phyloP scores from a whole-genome alignment of 2,329 filamentous ascomycete species.

The Exophiala bonariae region DNA sequence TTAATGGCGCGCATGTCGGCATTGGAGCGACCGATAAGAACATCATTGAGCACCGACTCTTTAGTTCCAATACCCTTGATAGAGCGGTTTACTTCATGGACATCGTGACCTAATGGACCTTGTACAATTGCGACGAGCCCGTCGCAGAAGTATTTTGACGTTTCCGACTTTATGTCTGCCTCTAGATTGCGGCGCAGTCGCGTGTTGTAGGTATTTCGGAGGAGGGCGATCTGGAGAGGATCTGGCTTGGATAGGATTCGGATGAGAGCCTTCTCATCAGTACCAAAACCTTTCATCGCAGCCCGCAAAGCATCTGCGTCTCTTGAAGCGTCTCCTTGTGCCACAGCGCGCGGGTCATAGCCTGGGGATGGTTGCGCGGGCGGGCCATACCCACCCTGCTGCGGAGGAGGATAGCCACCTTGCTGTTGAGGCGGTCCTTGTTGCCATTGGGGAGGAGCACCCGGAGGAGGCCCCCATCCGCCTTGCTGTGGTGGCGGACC shows the following conservation, averaged over 20 bases:
- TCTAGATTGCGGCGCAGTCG: constrained; percentile 68
- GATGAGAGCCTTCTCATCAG: constrained; percentile 78
- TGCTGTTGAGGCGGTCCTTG: constrained; percentile 35
- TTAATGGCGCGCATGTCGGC: constrained; percentile 89
- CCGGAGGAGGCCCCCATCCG: constrained; percentile 23
- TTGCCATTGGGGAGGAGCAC: constrained; percentile 20
- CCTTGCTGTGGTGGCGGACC: constrained; percentile 30
- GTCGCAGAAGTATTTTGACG: constrained; percentile 70
- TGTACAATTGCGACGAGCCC: constrained; percentile 72
- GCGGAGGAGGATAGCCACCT: constrained; percentile 44
- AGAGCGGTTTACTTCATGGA: constrained; percentile 67
- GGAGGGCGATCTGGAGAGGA: constrained; percentile 70
- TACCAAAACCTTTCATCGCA: constrained; percentile 94
- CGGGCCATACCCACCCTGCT: constrained; percentile 37
- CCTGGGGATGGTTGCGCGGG: constrained; percentile 70
- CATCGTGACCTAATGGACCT: constrained; percentile 78
- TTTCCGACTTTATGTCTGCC: constrained; percentile 75
- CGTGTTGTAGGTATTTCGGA: constrained; percentile 67
- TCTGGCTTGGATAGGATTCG: constrained; percentile 69
- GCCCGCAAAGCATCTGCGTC: constrained; percentile 72
- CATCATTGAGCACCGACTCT: constrained; percentile 80
- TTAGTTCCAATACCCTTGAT: constrained; percentile 83
- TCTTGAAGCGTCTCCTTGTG: constrained; percentile 63
- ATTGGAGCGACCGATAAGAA: constrained; percentile 79
- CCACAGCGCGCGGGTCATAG: constrained; percentile 66